These are phyloP conservation scores for Bipolaris oryzae DNA, from an alignment of 2,329 filamentous ascomycete genomes.

Conservation along the genomic window DNA sequence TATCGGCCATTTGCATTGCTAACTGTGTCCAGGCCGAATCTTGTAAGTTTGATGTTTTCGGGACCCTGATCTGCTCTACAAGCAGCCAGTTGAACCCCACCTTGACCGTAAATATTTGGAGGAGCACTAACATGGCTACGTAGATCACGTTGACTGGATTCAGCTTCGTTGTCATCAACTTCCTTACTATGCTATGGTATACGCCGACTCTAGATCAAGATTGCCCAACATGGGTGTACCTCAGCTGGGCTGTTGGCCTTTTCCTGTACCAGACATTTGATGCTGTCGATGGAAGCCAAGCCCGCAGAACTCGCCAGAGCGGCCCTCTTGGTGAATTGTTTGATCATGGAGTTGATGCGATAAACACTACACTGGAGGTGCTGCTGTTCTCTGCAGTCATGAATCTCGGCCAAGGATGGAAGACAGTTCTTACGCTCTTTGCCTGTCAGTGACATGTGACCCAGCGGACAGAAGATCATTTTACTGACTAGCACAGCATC, in stretches of 20 bases:
- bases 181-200: conserved; percentile 93
- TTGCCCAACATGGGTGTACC: conserved; percentile 94
- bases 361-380: conserved; percentile 94
- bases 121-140: conserved; percentile 12
- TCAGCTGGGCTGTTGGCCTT: conserved; percentile 83
- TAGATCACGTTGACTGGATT: conserved; percentile 90
- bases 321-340: conserved; percentile 95
- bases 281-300: conserved; percentile 92
- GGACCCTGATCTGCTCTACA: neutral
- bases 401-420: conserved; percentile 92
- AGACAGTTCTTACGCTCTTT: conserved; percentile 82
- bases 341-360: conserved; percentile 93
- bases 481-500: conserved; percentile 60
- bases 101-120: conserved; percentile 2
- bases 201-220: conserved; percentile 92
- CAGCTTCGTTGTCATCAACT: conserved; percentile 84
- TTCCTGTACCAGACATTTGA: conserved; percentile 99
- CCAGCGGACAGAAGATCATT: neutral
- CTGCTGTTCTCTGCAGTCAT: conserved; percentile 90
- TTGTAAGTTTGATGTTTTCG: conserved; percentile 35
- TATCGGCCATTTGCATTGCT: conserved; percentile 17
- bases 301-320: conserved; percentile 87
- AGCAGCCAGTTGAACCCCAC: neutral
- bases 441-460: conserved; percentile 61
- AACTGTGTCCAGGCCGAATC: conserved; percentile 44